Conservation (phyloP, 2,329 filamentous ascomycete genomes). For the Talaromyces sp. region DNA sequence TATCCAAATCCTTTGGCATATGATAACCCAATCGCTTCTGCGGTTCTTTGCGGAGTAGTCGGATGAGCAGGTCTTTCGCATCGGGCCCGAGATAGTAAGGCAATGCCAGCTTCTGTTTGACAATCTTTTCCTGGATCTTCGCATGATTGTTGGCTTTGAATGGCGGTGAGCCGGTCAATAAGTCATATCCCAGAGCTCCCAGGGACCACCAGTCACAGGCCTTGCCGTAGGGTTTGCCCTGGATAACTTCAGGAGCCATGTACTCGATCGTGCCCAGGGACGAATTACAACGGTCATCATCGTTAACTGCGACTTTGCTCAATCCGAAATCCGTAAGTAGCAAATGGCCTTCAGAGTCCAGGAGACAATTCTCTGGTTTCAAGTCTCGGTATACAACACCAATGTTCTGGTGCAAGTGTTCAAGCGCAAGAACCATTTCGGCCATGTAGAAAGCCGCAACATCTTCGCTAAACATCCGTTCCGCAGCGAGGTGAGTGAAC, state of each 20-base stretch:
- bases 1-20: constrained; percentile 81
- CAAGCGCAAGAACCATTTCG: constrained; percentile 90
- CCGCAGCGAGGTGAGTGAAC: constrained; percentile 87
- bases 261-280: constrained; percentile 95
- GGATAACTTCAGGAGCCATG: constrained; percentile 95
- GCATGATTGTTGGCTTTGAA: constrained; percentile 87
- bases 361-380: constrained; percentile 94
- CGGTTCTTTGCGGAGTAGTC: constrained; percentile 87
- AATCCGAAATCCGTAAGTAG: constrained; percentile 95
- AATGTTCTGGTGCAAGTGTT: constrained; percentile 84
- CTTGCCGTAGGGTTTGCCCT: constrained; percentile 83
- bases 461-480: constrained; percentile 90
- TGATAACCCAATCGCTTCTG: constrained; percentile 80
- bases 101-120: constrained; percentile 81
- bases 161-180: constrained; percentile 86
- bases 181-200: constrained; percentile 83
- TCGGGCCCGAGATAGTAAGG: constrained; percentile 89
- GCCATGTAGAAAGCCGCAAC: constrained; percentile 97
- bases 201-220: constrained; percentile 99
- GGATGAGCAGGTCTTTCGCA: constrained; percentile 87
- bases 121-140: constrained; percentile 93
- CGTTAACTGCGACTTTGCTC: constrained; percentile 82
- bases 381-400: constrained; percentile 95
- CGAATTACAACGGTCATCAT: constrained; percentile 70
- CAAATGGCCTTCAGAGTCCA: constrained; percentile 86